Percentiles rank a stretch among this genome's conserved stretches.
Evolutionary conservation across 2,329 filamentous ascomycete genomes (phyloP).

Genomic region (Clarireedia sp.): DNA sequence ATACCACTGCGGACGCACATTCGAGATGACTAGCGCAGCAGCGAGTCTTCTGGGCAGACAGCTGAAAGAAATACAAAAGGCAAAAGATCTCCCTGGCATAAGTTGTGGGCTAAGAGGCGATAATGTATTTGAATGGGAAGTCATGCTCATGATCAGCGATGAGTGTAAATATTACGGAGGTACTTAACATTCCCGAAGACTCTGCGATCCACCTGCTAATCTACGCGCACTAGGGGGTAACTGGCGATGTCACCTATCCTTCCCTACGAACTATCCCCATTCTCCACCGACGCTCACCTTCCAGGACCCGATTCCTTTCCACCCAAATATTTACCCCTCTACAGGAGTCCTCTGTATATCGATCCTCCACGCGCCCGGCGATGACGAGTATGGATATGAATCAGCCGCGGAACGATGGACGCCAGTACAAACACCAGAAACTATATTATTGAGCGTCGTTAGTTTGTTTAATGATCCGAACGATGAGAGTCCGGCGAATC

Average conservation of each 20-base stretch:
- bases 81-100: constrained; percentile 88
- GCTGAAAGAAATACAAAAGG: constrained; percentile 87
- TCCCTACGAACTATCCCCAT: constrained; percentile 79
- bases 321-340: constrained; percentile 80
- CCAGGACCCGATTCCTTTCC: constrained; percentile 73
- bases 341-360: constrained; percentile 90
- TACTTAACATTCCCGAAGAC: constrained; percentile 16
- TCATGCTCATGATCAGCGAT: constrained; percentile 97
- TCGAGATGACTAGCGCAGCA: constrained; percentile 31
- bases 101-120: constrained; percentile 82
- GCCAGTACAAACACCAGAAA: constrained; percentile 91
- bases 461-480: constrained; percentile 89
- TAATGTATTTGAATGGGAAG: constrained; percentile 96
- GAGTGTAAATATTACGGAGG: constrained; percentile 70
- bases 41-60: constrained; percentile 73
- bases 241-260: constrained; percentile 77
- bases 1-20: not conserved
- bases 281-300: constrained; percentile 86
- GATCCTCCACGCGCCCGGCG: constrained; percentile 90
- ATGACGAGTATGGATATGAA: constrained; percentile 93
- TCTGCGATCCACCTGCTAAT: too few species aligned
- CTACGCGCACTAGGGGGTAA: constrained; percentile 60
- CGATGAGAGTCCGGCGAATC: constrained; percentile 89
- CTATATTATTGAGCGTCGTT: constrained; percentile 85
- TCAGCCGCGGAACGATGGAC: constrained; percentile 84